phyloP scores from a whole-genome alignment of 352 stramenopile genomes.

The Blastocystis sp. region DNA sequence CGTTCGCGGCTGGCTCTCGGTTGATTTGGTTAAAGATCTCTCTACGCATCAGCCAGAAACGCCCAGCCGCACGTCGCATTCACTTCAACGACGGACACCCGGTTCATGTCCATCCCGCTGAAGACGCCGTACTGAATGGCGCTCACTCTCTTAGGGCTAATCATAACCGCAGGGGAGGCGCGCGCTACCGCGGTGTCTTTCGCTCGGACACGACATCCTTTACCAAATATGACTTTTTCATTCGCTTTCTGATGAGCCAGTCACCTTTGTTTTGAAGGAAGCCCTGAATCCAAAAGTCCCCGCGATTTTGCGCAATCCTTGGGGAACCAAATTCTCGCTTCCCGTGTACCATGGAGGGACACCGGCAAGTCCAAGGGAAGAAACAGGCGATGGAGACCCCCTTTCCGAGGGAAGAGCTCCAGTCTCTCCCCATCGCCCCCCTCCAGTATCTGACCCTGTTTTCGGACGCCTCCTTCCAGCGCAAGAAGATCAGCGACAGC shows the following conservation, averaged over 20 bases:
- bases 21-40: conserved; percentile 94
- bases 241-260: neutral
- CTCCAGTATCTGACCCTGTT: neutral
- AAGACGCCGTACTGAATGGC: conserved; percentile 64
- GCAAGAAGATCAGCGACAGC: neutral
- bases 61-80: conserved; percentile 21
- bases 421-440: neutral
- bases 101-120: conserved; percentile 61
- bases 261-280: neutral
- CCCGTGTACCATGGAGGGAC: neutral
- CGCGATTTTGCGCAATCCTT: neutral
- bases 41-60: conserved; percentile 71
- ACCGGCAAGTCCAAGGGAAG: neutral
- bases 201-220: conserved; percentile 64
- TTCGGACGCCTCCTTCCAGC: neutral
- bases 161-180: neutral
- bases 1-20: conserved; percentile 84
- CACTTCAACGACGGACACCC: conserved; percentile 63
- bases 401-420: neutral
- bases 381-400: neutral
- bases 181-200: conserved; percentile 46
- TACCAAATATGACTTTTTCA: conserved; percentile 52
- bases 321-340: neutral
- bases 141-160: conserved; percentile 55
- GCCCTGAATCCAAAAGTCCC: neutral